These are phyloP conservation scores for Tieghemostelium lacteum DNA, from an alignment of 78 protist species.

Conservation along the genomic window DNA sequence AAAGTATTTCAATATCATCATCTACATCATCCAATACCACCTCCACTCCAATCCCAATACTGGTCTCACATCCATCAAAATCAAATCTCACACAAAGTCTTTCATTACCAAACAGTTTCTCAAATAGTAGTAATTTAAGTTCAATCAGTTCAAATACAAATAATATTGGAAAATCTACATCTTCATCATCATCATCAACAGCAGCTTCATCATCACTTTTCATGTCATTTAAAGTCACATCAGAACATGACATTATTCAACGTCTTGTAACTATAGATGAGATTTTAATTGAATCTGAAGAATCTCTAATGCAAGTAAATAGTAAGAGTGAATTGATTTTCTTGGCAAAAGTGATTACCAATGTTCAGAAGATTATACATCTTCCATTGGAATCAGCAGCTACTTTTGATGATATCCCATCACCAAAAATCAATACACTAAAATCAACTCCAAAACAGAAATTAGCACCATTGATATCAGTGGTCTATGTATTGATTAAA, in stretches of 20 bases:
- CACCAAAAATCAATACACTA: slow-evolving; percentile 44
- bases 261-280: not conserved
- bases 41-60: not conserved
- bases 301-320: slow-evolving; percentile 19
- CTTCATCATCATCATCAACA: not conserved
- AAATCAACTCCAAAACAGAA: slow-evolving; percentile 50
- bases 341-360: slow-evolving; percentile 17
- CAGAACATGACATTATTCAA: slow-evolving; percentile 3
- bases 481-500: slow-evolving; percentile 37
- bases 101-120: not conserved
- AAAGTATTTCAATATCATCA: not conserved
- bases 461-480: slow-evolving; percentile 30
- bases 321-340: slow-evolving; percentile 28
- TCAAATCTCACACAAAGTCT: not conserved
- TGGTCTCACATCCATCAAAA: not conserved
- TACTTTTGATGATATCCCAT: slow-evolving; percentile 33
- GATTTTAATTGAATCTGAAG: slow-evolving; percentile 35
- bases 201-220: not conserved
- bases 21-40: not conserved
- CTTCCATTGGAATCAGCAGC: not conserved
- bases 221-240: no score
- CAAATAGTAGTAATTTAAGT: not conserved
- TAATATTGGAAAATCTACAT: not conserved
- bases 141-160: not conserved
- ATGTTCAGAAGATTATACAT: slow-evolving; percentile 20